Evolutionary conservation across 345 rosid species (phyloP), one percentile per base, ranked within the genome.

Genomic region (Eucalyptus lansdowneana): DNA sequence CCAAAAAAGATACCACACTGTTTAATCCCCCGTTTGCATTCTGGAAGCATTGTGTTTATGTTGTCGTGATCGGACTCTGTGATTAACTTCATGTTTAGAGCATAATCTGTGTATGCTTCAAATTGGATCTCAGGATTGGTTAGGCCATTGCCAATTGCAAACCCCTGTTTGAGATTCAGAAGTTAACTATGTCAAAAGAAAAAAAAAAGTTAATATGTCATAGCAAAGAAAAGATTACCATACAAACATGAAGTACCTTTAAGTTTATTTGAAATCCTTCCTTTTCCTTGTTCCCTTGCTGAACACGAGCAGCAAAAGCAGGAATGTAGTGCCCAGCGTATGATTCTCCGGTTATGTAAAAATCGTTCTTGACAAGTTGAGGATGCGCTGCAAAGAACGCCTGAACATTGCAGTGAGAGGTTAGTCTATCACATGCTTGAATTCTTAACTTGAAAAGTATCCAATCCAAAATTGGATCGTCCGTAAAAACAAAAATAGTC

Each of bases 91-190:
- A 93, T 92, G 50, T 91, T 90, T 90, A 96, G 45, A 60, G 99
- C 99, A 88, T 91, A 97, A 87, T 97, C 96, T 1, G 97, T 90
- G 89, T 96, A 98, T 14, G 98, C 98, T 88, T 89, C 92, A 86
- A 93, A 97, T 89, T 98, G 99, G 44, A 97, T 93, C 86, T 89
- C 95, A 34, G 98, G 97, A 86, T 95, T 88, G 5, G 99, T 96
- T 15, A 97, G 90, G 24, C 99, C 99, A 76, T 97, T 97, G 31
- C 99, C 99, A 81, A 97, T 96, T 49, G 99, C 99, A 88, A 98
- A 92, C 60, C 99, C 99, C 99, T 98, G 92, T 90, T 50, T 37
- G 47, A 0, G 54, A 24, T 53, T 27, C 2, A 21, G 56, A n/a
- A 56, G 24, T 11, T 31, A 21, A 47, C 12, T 40, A 24, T 49